These are phyloP conservation scores for Rhizopus sp. DNA, from an alignment of 371 early-diverging fungal genomes.

Conservation along the genomic window DNA sequence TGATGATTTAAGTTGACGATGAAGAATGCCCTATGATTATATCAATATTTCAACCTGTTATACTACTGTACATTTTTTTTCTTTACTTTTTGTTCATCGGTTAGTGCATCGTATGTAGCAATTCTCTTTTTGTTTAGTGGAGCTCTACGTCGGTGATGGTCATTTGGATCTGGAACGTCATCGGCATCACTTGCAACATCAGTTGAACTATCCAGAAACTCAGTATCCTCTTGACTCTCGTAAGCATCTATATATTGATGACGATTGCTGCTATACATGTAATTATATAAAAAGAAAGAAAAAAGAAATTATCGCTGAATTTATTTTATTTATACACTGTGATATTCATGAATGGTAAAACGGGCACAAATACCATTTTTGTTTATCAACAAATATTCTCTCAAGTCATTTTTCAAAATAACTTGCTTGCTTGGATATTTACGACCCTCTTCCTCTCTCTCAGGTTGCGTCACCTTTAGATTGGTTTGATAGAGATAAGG, in stretches of 20 bases:
- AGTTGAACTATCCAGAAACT: too few species aligned
- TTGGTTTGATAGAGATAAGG: constrained; percentile 62
- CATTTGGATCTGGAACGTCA: too few species aligned
- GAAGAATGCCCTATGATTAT: constrained; percentile 15
- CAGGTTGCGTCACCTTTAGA: constrained; percentile 51
- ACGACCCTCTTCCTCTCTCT: constrained; percentile 38
- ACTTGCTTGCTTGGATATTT: constrained; percentile 54
- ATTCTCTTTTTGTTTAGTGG: too few species aligned
- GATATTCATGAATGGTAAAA: constrained; percentile 61
- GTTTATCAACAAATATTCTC: constrained; percentile 66
- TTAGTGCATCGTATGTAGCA: too few species aligned
- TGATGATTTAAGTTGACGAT: constrained; percentile 22
- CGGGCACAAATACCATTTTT: constrained; percentile 57
- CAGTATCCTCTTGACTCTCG: too few species aligned
- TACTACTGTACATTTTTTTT: constrained; percentile 10
- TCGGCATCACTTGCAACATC: too few species aligned
- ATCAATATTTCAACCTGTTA: background rate
- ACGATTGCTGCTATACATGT: too few species aligned
- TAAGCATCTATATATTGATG: too few species aligned
- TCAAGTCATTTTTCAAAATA: constrained; percentile 59
- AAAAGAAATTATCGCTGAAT: background rate
- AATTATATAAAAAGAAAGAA: too few species aligned
- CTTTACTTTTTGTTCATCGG: background rate
- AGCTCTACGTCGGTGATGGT: too few species aligned
- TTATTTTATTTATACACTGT: constrained; percentile 44